Percentiles rank a stretch among this genome's conserved stretches.
Evolutionary conservation across 176 grass and related monocot species (phyloP).

Genomic region (Neostapfia colusana): DNA sequence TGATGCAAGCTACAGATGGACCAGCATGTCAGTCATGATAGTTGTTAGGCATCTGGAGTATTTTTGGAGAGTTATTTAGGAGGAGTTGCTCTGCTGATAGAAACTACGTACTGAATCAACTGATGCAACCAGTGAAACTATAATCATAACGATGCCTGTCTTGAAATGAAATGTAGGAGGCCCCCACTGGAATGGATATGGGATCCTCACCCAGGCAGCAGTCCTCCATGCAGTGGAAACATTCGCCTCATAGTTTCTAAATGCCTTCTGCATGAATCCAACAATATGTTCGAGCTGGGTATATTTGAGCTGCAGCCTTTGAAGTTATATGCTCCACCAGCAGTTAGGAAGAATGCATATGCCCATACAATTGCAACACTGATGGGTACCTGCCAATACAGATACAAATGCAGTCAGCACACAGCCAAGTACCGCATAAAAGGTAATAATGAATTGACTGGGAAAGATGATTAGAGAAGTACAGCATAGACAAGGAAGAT

Average conservation of each 20-base stretch:
- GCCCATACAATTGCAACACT: conserved; percentile 93
- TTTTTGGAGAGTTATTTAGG: conserved; percentile 12
- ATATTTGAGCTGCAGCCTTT: conserved; percentile 86
- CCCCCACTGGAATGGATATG: conserved; percentile 98
- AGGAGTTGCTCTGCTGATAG: not conserved
- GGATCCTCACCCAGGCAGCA: conserved; percentile 86
- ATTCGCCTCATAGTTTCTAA: conserved; percentile 73
- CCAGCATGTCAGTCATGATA: conserved; percentile 19
- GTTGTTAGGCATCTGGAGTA: not conserved
- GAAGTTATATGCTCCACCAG: conserved; percentile 89
- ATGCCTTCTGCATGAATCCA: conserved; percentile 82
- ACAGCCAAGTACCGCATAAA: not conserved
- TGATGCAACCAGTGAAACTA: conserved; percentile 86
- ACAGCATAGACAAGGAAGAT: conserved; percentile 96
- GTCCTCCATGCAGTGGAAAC: conserved; percentile 91
- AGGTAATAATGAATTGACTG: not conserved
- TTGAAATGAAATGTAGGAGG: conserved; percentile 87
- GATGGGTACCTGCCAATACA: conserved; percentile 74
- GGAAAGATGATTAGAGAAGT: conserved; percentile 38
- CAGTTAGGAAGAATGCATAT: conserved; percentile 96
- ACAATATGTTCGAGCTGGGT: conserved; percentile 95
- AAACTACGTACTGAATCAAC: conserved; percentile 83
- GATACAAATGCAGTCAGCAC: conserved; percentile 34
- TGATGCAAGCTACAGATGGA: conserved; percentile 63
- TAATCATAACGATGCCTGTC: conserved; percentile 75